A percentile compares a stretch with the other conserved stretches of the same genome.
These are phyloP conservation scores for Erysimum pusillum DNA, from an alignment of 441 rosid species.

Conservation along the genomic window DNA sequence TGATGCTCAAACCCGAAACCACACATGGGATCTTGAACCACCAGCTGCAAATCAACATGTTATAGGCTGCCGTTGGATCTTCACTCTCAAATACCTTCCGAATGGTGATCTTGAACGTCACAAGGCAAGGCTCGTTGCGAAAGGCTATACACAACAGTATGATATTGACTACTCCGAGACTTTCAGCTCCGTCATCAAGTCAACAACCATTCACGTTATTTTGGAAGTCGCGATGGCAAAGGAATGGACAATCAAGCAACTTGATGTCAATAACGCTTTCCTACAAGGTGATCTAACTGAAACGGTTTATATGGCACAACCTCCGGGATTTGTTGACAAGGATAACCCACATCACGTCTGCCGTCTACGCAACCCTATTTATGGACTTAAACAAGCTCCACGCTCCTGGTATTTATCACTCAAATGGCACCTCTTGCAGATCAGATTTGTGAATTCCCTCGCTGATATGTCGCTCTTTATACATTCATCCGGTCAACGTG, in stretches of 20 bases:
- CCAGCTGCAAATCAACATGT: too few species aligned
- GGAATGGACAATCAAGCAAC: background rate
- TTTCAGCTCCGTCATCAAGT: background rate
- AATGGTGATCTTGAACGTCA: too few species aligned
- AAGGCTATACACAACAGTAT: background rate
- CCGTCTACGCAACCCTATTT: background rate
- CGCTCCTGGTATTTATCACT: background rate
- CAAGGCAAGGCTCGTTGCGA: background rate
- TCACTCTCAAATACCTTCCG: too few species aligned
- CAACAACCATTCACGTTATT: background rate
- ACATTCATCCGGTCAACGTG: rapidly evolving
- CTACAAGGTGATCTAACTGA: background rate
- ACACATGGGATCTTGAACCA: too few species aligned
- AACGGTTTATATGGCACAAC: background rate
- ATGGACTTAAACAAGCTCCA: background rate
- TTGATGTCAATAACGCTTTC: background rate
- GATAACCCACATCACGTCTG: background rate
- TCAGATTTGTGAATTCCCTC: background rate
- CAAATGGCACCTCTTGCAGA: background rate
- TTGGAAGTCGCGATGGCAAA: background rate
- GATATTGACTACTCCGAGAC: background rate
- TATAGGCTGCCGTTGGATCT: too few species aligned
- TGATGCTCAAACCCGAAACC: too few species aligned
- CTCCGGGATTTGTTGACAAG: background rate
- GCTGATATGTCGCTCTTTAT: background rate